Percentiles rank a stretch among this genome's conserved stretches.
Conservation (phyloP, 192 early-diverging fungal genomes). For the Entomortierella beljakovae region DNA sequence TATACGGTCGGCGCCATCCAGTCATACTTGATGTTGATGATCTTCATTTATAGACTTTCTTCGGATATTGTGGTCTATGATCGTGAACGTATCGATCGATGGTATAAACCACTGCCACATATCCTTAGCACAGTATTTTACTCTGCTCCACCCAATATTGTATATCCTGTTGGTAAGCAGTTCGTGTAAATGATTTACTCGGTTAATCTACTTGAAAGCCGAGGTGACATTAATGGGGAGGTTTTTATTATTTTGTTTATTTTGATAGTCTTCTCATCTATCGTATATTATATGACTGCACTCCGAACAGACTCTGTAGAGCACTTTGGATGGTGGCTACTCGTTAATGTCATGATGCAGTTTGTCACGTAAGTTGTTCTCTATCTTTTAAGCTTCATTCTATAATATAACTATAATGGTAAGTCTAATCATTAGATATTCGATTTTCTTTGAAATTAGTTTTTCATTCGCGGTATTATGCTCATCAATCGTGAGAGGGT, state of each 20-base stretch:
- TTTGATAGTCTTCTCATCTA: slow-evolving; percentile 32
- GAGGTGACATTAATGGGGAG: too few species aligned
- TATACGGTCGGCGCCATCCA: slow-evolving; percentile 45
- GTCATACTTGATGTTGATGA: slow-evolving; percentile 48
- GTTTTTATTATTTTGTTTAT: neutral
- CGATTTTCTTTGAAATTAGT: slow-evolving; percentile 1
- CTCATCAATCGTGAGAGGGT: slow-evolving; percentile 34
- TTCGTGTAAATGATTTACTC: neutral
- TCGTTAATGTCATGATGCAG: slow-evolving; percentile 40
- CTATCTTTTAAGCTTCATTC: too few species aligned
- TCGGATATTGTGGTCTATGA: slow-evolving; percentile 49
- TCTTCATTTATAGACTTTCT: slow-evolving; percentile 39
- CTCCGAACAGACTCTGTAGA: slow-evolving; percentile 27
- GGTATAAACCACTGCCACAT: slow-evolving; percentile 50
- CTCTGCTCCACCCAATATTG: slow-evolving; percentile 30
- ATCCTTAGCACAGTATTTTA: slow-evolving; percentile 31
- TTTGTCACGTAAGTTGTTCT: slow-evolving; percentile 39
- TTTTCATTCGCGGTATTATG: slow-evolving; percentile 42
- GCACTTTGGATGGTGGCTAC: slow-evolving; percentile 45
- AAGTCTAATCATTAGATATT: neutral
- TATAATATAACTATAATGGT: too few species aligned
- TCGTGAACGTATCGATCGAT: slow-evolving; percentile 50
- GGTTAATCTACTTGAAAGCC: too few species aligned
- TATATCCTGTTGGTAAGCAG: slow-evolving; percentile 41
- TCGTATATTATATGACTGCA: slow-evolving; percentile 45